A percentile compares a stretch with the other conserved stretches of the same genome.
These are phyloP conservation scores for Thalassiosira profunda DNA, from an alignment of 108 stramenopile species.

Conservation along the genomic window DNA sequence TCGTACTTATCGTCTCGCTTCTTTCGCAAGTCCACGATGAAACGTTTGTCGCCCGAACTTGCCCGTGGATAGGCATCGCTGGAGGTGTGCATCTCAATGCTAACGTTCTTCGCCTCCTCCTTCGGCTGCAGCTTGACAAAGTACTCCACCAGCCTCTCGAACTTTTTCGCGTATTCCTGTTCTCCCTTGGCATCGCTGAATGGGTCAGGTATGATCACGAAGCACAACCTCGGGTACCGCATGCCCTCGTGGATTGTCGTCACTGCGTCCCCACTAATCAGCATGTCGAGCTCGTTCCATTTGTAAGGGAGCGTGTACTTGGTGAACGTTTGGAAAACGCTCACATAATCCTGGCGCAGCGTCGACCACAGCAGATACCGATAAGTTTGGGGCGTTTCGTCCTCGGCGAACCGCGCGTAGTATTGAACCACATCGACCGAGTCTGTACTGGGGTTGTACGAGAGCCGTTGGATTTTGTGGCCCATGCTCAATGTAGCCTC, in stretches of 20 bases:
- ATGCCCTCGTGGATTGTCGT: constrained; percentile 65
- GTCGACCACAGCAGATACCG: constrained; percentile 57
- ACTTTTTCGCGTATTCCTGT: constrained; percentile 72
- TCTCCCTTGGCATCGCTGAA: constrained; percentile 61
- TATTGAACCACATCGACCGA: constrained; percentile 83
- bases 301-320: constrained; percentile 78
- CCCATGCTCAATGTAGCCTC: constrained; percentile 80
- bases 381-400: constrained; percentile 68
- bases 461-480: constrained; percentile 84
- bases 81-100: constrained; percentile 46
- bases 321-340: constrained; percentile 83
- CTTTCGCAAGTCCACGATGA: constrained; percentile 63
- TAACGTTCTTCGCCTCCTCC: constrained; percentile 41
- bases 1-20: constrained; percentile 79
- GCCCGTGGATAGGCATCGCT: constrained; percentile 28
- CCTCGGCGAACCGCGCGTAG: constrained; percentile 64
- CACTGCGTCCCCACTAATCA: constrained; percentile 80
- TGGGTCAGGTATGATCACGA: constrained; percentile 74
- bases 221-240: constrained; percentile 77
- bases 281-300: constrained; percentile 88
- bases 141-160: constrained; percentile 72
- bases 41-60: constrained; percentile 59
- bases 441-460: constrained; percentile 74
- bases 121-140: constrained; percentile 73
- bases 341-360: constrained; percentile 53